Percentiles rank a stretch among this genome's conserved stretches.
These are phyloP conservation scores for Zasmidium cellare DNA, from an alignment of 2,329 filamentous ascomycete genomes.

Conservation along the genomic window DNA sequence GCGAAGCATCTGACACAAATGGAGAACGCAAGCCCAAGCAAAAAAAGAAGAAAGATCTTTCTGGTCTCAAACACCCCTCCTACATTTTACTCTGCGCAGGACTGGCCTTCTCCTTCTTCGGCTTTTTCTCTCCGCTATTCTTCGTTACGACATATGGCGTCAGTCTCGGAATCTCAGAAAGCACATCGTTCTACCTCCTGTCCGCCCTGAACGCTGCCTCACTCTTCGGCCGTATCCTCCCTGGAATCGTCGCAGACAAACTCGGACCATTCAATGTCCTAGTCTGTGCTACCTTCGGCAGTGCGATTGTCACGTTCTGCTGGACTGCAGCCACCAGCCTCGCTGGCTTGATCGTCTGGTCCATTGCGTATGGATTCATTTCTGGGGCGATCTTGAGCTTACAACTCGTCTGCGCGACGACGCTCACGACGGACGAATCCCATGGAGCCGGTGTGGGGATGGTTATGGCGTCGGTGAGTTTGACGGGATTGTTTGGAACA, in stretches of 20 bases:
- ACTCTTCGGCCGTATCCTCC: conserved; percentile 41
- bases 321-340: conserved; percentile 28
- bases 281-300: conserved; percentile 37
- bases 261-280: conserved; percentile 45
- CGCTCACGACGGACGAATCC: conserved; percentile 40
- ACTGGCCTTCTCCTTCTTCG: conserved; percentile 25
- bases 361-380: conserved; percentile 45
- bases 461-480: conserved; percentile 43
- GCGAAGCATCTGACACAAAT: neutral
- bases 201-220: conserved; percentile 43
- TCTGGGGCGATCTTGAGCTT: conserved; percentile 48
- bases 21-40: neutral
- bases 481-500: conserved; percentile 36
- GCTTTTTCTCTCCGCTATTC: conserved; percentile 41
- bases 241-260: conserved; percentile 41
- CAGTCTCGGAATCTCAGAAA: conserved; percentile 21
- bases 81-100: conserved; percentile 27
- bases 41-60: conserved; percentile 21
- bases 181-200: conserved; percentile 35
- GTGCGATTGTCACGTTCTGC: conserved; percentile 38
- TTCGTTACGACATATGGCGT: conserved; percentile 40
- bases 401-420: conserved; percentile 48
- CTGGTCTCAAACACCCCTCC: conserved; percentile 20
- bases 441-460: conserved; percentile 47
- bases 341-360: conserved; percentile 28